Evolutionary conservation across 2,329 filamentous ascomycete genomes (phyloP).

Genomic region (Sclerotinia sclerotiorum): DNA sequence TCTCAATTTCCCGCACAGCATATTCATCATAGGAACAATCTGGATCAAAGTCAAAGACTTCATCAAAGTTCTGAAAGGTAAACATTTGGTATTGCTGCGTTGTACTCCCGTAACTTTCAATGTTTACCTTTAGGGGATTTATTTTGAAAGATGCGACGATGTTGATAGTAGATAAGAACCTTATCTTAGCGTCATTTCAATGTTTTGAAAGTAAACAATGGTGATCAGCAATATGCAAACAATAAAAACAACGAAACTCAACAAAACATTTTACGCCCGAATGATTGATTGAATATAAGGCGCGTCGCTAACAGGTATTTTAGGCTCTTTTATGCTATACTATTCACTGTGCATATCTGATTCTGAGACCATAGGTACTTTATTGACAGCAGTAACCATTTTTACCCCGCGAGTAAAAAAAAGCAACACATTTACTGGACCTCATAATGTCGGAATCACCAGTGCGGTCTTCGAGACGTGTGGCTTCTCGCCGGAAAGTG

Average conservation of each 20-base stretch:
- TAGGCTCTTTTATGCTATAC: not conserved
- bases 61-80: constrained; percentile 65
- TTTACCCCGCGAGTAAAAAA: constrained; percentile 25
- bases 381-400: not conserved
- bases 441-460: constrained; percentile 39
- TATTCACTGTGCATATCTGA: not conserved
- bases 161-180: constrained; percentile 24
- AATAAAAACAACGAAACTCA: constrained; percentile 16
- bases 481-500: constrained; percentile 65
- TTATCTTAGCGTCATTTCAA: constrained; percentile 32
- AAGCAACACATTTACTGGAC: constrained; percentile 14
- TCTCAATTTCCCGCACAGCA: constrained; percentile 61
- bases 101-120: not conserved
- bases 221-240: constrained; percentile 12
- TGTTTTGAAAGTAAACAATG: constrained; percentile 25
- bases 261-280: constrained; percentile 7
- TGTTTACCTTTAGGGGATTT: constrained; percentile 11
- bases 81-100: constrained; percentile 48
- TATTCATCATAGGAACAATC: constrained; percentile 63
- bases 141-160: constrained; percentile 6
- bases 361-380: not conserved
- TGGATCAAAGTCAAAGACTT: constrained; percentile 63
- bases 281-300: constrained; percentile 11
- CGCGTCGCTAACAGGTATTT: not conserved
- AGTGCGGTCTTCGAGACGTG: constrained; percentile 59